phyloP scores from a whole-genome alignment of 1,284 basidiomycete species.

The Ceratobasidium sp. region DNA sequence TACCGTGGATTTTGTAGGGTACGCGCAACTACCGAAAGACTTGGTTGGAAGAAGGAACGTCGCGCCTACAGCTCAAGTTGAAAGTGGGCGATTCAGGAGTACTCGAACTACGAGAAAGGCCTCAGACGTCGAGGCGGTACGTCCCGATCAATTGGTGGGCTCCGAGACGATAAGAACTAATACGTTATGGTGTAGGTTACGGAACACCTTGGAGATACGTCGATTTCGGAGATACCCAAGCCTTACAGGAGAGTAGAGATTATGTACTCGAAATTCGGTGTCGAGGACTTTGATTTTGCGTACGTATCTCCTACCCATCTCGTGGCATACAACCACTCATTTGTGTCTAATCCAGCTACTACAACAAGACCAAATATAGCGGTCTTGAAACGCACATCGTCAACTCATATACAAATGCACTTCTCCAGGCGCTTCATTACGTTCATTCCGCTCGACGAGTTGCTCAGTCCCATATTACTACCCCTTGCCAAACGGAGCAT shows the following conservation, averaged over 20 bases:
- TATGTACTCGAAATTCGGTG: conserved; percentile 98
- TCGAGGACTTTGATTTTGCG: conserved; percentile 99
- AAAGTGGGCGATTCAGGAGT: conserved; percentile 80
- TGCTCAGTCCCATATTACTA: conserved; percentile 89
- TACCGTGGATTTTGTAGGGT: conserved; percentile 85
- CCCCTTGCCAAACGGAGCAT: conserved; percentile 84
- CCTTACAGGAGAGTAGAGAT: conserved; percentile 94
- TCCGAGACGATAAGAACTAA: background rate
- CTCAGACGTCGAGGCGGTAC: conserved; percentile 31
- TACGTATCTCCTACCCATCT: conserved; percentile 50
- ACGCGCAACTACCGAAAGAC: conserved; percentile 83
- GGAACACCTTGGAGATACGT: conserved; percentile 21
- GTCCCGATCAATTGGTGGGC: background rate
- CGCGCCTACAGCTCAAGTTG: conserved; percentile 56
- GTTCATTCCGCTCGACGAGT: conserved; percentile 75
- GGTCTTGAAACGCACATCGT: conserved; percentile 97
- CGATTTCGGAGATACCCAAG: conserved; percentile 66
- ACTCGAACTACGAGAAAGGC: conserved; percentile 52
- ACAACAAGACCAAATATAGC: conserved; percentile 86
- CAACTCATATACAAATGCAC: conserved; percentile 95
- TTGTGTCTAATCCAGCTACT: conserved; percentile 64
- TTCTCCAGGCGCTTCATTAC: conserved; percentile 91
- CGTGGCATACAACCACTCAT: background rate
- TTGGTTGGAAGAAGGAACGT: conserved; percentile 82
- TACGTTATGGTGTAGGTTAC: conserved; percentile 17